Conservation (phyloP, 1,284 basidiomycete genomes). For the Tausonia pullulans region DNA sequence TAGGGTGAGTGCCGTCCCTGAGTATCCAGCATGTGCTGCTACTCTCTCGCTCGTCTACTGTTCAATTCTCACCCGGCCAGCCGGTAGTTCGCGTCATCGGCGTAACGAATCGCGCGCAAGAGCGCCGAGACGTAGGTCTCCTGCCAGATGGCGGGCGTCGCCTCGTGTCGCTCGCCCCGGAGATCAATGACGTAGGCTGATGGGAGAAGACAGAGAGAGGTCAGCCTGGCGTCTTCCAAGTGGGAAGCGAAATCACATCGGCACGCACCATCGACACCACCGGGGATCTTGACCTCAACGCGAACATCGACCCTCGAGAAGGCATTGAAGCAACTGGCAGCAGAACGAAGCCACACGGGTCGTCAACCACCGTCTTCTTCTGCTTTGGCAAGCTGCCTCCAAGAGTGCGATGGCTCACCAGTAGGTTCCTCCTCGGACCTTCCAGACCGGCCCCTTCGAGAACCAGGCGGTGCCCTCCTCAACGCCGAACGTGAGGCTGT, state of each 20-base stretch:
- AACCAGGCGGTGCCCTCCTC: constrained; percentile 92
- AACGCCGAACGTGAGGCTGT: constrained; percentile 88
- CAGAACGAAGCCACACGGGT: neutral
- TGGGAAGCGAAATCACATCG: neutral
- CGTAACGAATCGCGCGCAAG: constrained; percentile 82
- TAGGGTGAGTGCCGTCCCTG: no score
- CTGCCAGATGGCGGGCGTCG: constrained; percentile 87
- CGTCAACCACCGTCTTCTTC: neutral
- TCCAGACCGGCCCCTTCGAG: constrained; percentile 74
- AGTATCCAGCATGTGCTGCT: no score
- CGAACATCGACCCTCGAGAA: constrained; percentile 94
- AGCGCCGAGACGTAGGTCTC: constrained; percentile 93
- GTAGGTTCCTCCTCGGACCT: constrained; percentile 85
- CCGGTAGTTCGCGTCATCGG: constrained; percentile 84
- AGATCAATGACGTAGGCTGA: constrained; percentile 77
- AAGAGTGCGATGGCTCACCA: constrained; percentile 49
- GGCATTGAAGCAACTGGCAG: constrained; percentile 85
- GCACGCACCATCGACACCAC: constrained; percentile 61
- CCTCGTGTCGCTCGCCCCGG: constrained; percentile 85
- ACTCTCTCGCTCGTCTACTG: no score
- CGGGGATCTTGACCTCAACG: constrained; percentile 96
- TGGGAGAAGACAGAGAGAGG: no score
- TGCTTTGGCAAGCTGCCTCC: neutral
- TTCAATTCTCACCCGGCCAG: constrained; percentile 50
- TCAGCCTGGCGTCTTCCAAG: neutral